These are phyloP conservation scores for Clarireedia homoeocarpa DNA, from an alignment of 2,329 filamentous ascomycete genomes.

Conservation along the genomic window DNA sequence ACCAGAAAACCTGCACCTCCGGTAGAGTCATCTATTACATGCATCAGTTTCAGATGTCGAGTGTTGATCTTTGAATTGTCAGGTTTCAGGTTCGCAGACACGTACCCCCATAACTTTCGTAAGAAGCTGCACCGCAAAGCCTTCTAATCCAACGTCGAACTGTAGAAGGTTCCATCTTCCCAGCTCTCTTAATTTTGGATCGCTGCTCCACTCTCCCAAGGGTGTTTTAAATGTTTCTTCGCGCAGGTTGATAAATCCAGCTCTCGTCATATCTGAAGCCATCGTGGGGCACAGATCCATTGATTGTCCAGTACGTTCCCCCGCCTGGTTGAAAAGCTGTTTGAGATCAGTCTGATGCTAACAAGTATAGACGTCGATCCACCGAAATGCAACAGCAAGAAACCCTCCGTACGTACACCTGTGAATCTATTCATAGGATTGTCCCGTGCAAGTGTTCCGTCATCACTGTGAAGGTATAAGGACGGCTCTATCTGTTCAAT, in stretches of 20 bases:
- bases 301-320: constrained; percentile 32
- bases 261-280: constrained; percentile 17
- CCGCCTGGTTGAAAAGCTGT: constrained; percentile 35
- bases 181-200: constrained; percentile 25
- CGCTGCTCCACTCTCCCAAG: constrained; percentile 29
- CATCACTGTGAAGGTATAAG: constrained; percentile 34
- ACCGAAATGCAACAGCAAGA: not conserved
- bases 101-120: constrained; percentile 24
- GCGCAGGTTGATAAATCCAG: constrained; percentile 28
- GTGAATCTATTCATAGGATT: constrained; percentile 35
- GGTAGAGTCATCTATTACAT: constrained; percentile 16
- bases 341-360: constrained; percentile 1
- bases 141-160: constrained; percentile 23
- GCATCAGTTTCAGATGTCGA: constrained; percentile 11
- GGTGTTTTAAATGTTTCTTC: constrained; percentile 26
- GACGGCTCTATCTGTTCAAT: constrained; percentile 27
- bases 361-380: not conserved
- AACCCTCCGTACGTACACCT: constrained; percentile 13
- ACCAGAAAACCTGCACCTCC: constrained; percentile 22
- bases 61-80: not conserved
- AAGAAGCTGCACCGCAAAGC: constrained; percentile 20
- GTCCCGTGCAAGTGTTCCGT: constrained; percentile 35
- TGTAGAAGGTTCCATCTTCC: constrained; percentile 20
- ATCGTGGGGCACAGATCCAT: constrained; percentile 25
- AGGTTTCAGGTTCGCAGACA: constrained; percentile 1